Evolutionary conservation across 495 filamentous ascomycete species (phyloP), one percentile per base, ranked within the genome.

Genomic region (Letharia lupina): DNA sequence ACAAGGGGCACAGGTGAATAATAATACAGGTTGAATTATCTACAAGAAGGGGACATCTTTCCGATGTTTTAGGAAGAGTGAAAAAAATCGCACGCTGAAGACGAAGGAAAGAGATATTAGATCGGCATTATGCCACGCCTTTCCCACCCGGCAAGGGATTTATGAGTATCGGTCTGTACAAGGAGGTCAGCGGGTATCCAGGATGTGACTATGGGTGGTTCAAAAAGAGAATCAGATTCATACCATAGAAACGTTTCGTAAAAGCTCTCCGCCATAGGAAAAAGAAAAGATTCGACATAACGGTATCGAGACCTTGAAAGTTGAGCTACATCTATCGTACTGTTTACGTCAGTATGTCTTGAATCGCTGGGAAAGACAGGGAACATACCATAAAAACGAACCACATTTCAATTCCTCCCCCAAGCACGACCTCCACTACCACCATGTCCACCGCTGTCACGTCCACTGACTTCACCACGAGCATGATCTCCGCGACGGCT

Each of bases 161-260:
- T 4, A 35, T 37, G 31, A 35, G 3, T 37, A n/a, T 57, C 33
- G 54, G 33, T 37, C 54, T 57, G 18, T 15, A 10, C 10, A 7
- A 12, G 0, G n/a, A 20, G 13, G 31, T 57, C 54, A 57, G 54
- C 20, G 33, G 9, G 33, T 4, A 10, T 57, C 20, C 15, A 18
- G 15, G 3, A 18, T 35, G 12, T 13, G 11, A 9, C 6, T 9
- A 35, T 7, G 52, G 11, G 31, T 35, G 13, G 33, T 35, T 1
- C 4, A 23, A 35, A 4, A 20, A 15, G 33, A 1, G 54, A 3
- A 20, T 20, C 16, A n/a, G 10, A 11, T 56, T 8, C 52, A 35
- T 57, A 57, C 54, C 54, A 12, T 57, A 57, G 16, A 57, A 37
- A 57, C 31, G 13, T 57, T 57, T 57, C 54, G 54, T 57, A 37